Base-by-base conservation (phyloP, 139 green algal species). In the Coelastrella sp. region DNA sequence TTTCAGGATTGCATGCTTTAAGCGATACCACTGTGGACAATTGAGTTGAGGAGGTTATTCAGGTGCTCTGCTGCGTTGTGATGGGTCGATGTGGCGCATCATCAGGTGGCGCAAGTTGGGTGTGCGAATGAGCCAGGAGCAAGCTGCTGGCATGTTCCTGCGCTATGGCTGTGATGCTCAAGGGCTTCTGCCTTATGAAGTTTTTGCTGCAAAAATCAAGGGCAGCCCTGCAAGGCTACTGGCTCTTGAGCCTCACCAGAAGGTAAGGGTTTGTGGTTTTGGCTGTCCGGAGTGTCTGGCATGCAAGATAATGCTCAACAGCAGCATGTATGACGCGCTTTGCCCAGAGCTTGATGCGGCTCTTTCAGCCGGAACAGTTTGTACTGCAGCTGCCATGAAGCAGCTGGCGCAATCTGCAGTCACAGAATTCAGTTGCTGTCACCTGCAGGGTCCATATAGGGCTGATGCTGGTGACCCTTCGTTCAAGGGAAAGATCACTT, bases 401-500 rank as follows among this genome's bases (percentile, higher is more conserved):
- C 20, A 49, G 56, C 85, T 58, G 57, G 56, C 24, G 59, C 58
- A 12, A 49, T 66, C n/a, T 82, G 14, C 60, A 78, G 17, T 78
- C 12, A 4, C 19, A 25, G 70, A 11, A 10, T 78, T 0, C 19
- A 14, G 9, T 78, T 82, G 12, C 19, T 82, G 76, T 27, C 22
- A 49, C 76, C 25, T 27, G 10, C 92, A 95, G 92, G 92, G 94
- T 10, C 81, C 92, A 0, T 96, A 94, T 80, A 88, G 91, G 73
- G 68, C 90, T 0, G 89, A 83, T 9, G 22, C 82, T 6, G 91
- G 94, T 49, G 87, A 90, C 14, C 58, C 27, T 49, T 74, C 90
- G 22, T 96, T 96, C 89, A 79, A 84, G 11, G 95, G 95, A 84
- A 97, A 96, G 92, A 96, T 97, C 84, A 88, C 90, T 22, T 97